These are phyloP conservation scores for Colletotrichum caudatum DNA, from an alignment of 2,329 filamentous ascomycete genomes.

Conservation along the genomic window DNA sequence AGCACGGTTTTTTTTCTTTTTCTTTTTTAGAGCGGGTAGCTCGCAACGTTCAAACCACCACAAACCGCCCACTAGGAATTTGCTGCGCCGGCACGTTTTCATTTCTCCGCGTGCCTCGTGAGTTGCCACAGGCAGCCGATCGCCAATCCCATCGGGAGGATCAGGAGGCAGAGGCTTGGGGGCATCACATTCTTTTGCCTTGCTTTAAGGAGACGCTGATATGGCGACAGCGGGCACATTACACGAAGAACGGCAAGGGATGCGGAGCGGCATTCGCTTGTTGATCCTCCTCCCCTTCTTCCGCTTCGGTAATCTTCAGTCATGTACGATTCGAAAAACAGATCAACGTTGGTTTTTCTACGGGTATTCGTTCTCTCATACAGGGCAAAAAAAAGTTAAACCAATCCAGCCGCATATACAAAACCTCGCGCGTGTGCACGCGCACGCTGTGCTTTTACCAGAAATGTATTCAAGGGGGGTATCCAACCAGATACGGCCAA, in stretches of 20 bases:
- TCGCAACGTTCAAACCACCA: background rate
- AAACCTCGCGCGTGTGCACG: background rate
- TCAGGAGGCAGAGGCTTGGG: background rate
- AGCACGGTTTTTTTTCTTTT: conserved; percentile 1
- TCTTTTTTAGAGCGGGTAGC: background rate
- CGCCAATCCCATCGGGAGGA: background rate
- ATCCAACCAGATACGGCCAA: conserved; percentile 12
- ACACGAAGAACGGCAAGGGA: conserved; percentile 15
- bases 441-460: background rate
- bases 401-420: conserved; percentile 11
- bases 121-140: conserved; percentile 24
- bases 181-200: background rate
- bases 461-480: conserved; percentile 2
- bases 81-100: conserved; percentile 33
- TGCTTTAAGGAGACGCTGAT: background rate
- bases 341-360: conserved; percentile 30
- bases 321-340: conserved; percentile 5
- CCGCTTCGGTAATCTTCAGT: background rate
- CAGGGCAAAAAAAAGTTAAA: background rate
- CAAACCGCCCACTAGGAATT: conserved; percentile 20
- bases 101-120: conserved; percentile 33
- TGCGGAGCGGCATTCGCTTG: background rate
- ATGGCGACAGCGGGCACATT: background rate
- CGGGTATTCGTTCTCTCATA: conserved; percentile 33
- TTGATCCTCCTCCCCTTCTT: background rate